Conservation (phyloP, 75 land plant species). For the Ceratopteris richardii region DNA sequence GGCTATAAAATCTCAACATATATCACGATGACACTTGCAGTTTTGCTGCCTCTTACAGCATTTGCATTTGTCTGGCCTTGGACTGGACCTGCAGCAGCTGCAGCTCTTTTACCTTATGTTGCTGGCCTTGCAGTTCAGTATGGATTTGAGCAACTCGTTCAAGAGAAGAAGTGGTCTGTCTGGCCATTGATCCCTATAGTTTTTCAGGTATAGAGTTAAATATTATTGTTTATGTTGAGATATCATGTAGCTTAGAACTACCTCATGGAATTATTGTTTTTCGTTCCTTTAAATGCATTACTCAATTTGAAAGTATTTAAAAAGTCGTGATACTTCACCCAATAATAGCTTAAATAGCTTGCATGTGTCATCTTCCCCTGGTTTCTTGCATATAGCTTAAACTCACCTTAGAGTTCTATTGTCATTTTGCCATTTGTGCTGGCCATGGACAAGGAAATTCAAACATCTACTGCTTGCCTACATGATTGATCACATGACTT, state of each 20-base stretch:
- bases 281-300: too few species aligned
- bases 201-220: constrained; percentile 58
- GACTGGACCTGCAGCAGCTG: constrained; percentile 98
- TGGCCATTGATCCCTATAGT: constrained; percentile 78
- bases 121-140: constrained; percentile 89
- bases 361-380: too few species aligned
- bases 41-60: constrained; percentile 69
- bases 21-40: constrained; percentile 56
- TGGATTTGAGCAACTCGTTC: constrained; percentile 77
- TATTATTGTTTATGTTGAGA: neutral
- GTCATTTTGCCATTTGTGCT: too few species aligned
- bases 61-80: constrained; percentile 97
- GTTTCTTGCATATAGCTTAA: too few species aligned
- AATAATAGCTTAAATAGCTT: too few species aligned
- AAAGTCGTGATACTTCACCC: too few species aligned
- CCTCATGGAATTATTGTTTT: too few species aligned
- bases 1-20: constrained; percentile 61
- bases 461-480: too few species aligned
- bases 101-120: constrained; percentile 86
- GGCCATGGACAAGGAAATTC: too few species aligned
- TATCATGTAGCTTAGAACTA: neutral
- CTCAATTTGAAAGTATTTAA: too few species aligned
- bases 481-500: too few species aligned
- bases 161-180: constrained; percentile 51
- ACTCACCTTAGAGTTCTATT: too few species aligned